A percentile compares a stretch with the other conserved stretches of the same genome.
phyloP scores from a whole-genome alignment of 2,329 filamentous ascomycete species.

The Bipolaris victoriae region DNA sequence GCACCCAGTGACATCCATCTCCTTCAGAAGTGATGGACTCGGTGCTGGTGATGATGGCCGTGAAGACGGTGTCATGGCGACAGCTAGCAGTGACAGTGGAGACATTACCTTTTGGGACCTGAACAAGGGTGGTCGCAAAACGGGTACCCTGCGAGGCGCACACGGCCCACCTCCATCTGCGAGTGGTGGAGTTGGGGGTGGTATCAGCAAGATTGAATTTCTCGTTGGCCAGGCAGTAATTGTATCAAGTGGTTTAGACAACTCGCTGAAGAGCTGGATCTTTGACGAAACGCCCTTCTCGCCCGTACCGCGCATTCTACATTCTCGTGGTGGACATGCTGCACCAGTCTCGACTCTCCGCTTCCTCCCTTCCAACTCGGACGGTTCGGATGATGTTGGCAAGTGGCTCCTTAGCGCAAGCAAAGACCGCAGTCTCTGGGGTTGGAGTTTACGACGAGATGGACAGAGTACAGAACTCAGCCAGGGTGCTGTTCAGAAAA shows the following conservation, averaged over 20 bases:
- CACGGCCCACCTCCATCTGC: constrained; percentile 75
- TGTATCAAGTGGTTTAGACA: constrained; percentile 88
- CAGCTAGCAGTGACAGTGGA: constrained; percentile 76
- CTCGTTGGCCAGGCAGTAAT: constrained; percentile 87
- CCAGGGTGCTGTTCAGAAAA: constrained; percentile 85
- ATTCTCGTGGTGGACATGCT: constrained; percentile 86
- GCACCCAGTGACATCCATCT: constrained; percentile 76
- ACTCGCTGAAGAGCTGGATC: constrained; percentile 94
- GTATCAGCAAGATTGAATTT: constrained; percentile 88
- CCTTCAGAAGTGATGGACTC: constrained; percentile 86
- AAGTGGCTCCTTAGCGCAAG: constrained; percentile 95
- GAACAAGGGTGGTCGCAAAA: constrained; percentile 84
- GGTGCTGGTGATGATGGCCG: constrained; percentile 88
- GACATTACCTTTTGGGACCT: constrained; percentile 97
- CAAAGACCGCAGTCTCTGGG: constrained; percentile 90
- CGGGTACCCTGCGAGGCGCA: constrained; percentile 84
- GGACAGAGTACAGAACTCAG: constrained; percentile 93
- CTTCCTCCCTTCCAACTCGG: constrained; percentile 87
- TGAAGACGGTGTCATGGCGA: constrained; percentile 89
- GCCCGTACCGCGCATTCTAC: constrained; percentile 81
- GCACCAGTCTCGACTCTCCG: constrained; percentile 80
- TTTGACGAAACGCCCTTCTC: constrained; percentile 93
- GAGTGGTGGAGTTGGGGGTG: constrained; percentile 66
- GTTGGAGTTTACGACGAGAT: constrained; percentile 91
- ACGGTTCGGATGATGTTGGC: constrained; percentile 84